Conservation (phyloP, 192 early-diverging fungal species). For the Mortierella antarctica region DNA sequence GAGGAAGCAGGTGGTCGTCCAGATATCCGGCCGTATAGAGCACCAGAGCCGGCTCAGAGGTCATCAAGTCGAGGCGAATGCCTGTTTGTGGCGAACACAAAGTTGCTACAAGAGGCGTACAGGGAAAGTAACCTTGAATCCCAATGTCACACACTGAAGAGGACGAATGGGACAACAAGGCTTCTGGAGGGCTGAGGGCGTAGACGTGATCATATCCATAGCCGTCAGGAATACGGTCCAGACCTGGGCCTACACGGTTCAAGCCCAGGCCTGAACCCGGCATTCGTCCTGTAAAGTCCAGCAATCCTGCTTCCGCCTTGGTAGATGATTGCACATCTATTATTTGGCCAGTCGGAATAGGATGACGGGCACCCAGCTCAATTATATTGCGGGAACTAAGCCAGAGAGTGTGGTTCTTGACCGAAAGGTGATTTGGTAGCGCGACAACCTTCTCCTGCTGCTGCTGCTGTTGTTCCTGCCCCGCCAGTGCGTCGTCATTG, state of each 20-base stretch:
- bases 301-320: conserved; percentile 44
- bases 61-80: conserved; percentile 69
- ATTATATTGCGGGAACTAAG: conserved; percentile 7
- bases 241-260: conserved; percentile 59
- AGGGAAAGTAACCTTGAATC: conserved; percentile 34
- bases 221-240: conserved; percentile 66
- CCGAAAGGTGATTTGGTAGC: conserved; percentile 58
- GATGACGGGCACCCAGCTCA: conserved; percentile 30
- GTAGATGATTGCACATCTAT: conserved; percentile 22
- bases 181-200: conserved; percentile 31
- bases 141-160: conserved; percentile 37
- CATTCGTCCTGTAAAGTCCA: no score
- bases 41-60: conserved; percentile 79
- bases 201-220: conserved; percentile 89
- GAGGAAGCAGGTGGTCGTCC: conserved; percentile 37
- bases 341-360: conserved; percentile 31
- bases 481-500: no score
- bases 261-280: background rate
- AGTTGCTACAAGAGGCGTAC: conserved; percentile 32
- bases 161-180: conserved; percentile 19
- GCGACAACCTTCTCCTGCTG: conserved; percentile 56
- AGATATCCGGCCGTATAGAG: conserved; percentile 88
- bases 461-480: no score
- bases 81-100: conserved; percentile 58
- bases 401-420: conserved; percentile 72